These are phyloP conservation scores for Aegilops umbellulata DNA, from an alignment of 176 grass and related monocot genomes.

Conservation along the genomic window DNA sequence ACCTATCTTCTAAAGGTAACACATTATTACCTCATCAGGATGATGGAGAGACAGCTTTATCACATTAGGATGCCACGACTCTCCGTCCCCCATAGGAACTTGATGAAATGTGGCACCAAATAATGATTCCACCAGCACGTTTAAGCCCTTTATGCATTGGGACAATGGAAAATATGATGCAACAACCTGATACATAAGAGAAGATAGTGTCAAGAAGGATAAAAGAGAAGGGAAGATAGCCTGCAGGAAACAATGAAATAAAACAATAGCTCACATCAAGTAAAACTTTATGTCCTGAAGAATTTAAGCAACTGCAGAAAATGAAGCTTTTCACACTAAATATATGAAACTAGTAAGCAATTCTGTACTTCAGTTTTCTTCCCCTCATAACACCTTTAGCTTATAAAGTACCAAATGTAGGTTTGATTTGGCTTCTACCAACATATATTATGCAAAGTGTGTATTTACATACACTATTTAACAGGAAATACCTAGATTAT, in stretches of 20 bases:
- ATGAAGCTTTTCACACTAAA: neutral
- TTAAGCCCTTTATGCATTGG: constrained; percentile 79
- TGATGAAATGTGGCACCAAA: constrained; percentile 87
- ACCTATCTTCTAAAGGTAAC: constrained; percentile 25
- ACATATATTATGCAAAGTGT: constrained; percentile 13
- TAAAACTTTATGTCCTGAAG: neutral
- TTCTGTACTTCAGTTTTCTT: neutral
- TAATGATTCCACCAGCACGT: constrained; percentile 83
- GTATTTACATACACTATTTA: neutral
- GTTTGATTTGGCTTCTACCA: neutral
- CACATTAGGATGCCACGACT: constrained; percentile 97
- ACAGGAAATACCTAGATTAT: neutral
- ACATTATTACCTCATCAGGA: constrained; percentile 66
- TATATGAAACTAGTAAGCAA: neutral
- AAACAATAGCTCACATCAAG: constrained; percentile 7
- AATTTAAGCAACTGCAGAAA: neutral
- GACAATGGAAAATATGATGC: constrained; percentile 78
- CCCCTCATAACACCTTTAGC: neutral
- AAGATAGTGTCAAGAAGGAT: constrained; percentile 17
- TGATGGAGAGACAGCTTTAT: constrained; percentile 92
- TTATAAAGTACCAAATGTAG: neutral
- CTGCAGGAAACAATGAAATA: constrained; percentile 7
- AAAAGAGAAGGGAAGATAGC: neutral
- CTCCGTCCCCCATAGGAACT: constrained; percentile 58
- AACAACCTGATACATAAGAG: constrained; percentile 48